Evolutionary conservation across 225 moss, liverwort and hornwort species (phyloP).

Genomic region (Straminergon stramineum): DNA sequence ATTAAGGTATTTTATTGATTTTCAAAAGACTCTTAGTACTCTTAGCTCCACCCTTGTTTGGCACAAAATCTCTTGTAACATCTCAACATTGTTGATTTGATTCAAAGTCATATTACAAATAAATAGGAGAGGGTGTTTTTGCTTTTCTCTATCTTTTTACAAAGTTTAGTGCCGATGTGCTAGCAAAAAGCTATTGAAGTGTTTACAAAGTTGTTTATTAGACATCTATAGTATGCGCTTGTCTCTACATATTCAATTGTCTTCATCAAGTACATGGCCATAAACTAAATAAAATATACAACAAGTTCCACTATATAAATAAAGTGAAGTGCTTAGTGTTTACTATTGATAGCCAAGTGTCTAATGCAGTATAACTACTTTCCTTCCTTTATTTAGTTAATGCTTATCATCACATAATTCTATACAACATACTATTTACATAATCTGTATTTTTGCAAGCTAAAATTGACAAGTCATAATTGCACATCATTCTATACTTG

Average conservation of each 20-base stretch:
- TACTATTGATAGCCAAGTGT: neutral
- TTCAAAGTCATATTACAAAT: no score
- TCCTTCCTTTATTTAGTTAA: no score
- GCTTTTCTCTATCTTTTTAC: neutral
- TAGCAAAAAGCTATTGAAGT: neutral
- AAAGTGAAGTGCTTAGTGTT: neutral
- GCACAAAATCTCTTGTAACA: neutral
- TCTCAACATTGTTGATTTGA: no score
- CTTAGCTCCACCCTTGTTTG: accelerated
- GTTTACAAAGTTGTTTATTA: neutral
- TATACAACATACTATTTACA: neutral
- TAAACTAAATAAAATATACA: neutral
- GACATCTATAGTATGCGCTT: neutral
- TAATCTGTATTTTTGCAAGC: accelerated
- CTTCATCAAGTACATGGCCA: neutral
- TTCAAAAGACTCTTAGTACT: neutral
- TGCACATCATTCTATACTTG: neutral
- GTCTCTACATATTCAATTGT: neutral
- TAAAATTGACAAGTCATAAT: neutral
- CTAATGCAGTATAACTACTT: neutral
- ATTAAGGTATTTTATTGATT: neutral
- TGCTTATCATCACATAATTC: neutral
- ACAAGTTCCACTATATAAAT: neutral
- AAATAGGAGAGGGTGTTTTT: no score
- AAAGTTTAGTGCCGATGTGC: accelerated